A percentile compares a stretch with the other conserved stretches of the same genome.
Conservation (phyloP, 1,139 yeast genomes). For the Chernovozyma sophiae-reginae region DNA sequence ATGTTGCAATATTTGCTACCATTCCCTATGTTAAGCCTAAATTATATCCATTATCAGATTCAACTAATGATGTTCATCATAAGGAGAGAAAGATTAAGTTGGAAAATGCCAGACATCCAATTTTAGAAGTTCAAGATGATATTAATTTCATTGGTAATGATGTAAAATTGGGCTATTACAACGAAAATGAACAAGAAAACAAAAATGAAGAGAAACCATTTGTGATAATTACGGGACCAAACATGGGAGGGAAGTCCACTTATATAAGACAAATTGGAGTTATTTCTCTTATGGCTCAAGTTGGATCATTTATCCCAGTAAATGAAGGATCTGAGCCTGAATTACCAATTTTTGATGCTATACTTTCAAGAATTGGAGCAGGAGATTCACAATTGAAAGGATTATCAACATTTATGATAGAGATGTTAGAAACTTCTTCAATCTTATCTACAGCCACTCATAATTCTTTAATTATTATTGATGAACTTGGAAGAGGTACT, state of each 20-base stretch:
- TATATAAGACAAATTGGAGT: constrained; percentile 91
- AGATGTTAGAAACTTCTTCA: constrained; percentile 93
- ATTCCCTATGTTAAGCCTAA: constrained; percentile 74
- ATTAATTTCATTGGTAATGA: constrained; percentile 85
- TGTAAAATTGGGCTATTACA: constrained; percentile 37
- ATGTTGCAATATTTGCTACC: constrained; percentile 80
- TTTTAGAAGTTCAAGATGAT: constrained; percentile 88
- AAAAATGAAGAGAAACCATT: constrained; percentile 48
- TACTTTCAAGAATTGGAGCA: constrained; percentile 96
- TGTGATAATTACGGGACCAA: constrained; percentile 90
- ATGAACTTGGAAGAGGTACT: constrained; percentile 95
- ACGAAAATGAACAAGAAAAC: constrained; percentile 24
- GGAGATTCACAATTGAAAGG: constrained; percentile 97
- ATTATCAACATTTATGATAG: constrained; percentile 95
- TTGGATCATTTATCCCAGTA: constrained; percentile 85
- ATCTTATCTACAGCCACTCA: constrained; percentile 81
- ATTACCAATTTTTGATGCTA: constrained; percentile 81
- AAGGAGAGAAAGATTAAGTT: constrained; percentile 51
- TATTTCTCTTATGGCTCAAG: constrained; percentile 82
- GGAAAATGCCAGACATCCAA: constrained; percentile 84
- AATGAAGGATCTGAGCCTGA: constrained; percentile 51
- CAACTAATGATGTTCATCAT: constrained; percentile 20
- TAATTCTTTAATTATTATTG: constrained; percentile 85
- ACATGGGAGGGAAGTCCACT: constrained; percentile 98
- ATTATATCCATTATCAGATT: constrained; percentile 44